Evolutionary conservation across 352 stramenopile genomes (phyloP), one percentile per base, ranked within the genome.

Genomic region (Globisporangium recalcitrans): DNA sequence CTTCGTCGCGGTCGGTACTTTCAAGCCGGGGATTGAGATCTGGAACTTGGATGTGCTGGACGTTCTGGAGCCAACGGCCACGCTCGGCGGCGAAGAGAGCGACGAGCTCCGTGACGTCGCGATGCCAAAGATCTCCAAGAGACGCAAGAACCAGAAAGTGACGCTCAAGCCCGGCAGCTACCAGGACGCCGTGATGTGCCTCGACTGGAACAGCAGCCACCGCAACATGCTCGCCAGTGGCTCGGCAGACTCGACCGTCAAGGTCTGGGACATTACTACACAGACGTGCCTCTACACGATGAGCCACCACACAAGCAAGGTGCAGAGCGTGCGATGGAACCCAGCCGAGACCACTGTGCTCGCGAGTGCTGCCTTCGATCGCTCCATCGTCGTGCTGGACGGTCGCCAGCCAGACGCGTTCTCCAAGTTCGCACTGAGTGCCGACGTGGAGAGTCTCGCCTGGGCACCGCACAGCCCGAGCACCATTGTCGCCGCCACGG

Each of bases 41-140:
- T 99, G 98, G 97, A 98, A 99, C 73, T 78, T 99, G 2, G 97
- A 99, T 71, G 93, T 99, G 19, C 75, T 99, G 52, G 98, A 99
- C 75, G 91, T 98, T 14, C 73, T 99, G 4, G 98, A 99, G 73
- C 98, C 98, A 0, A 85, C 86, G 1, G 88, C 91, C 19, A 95
- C 96, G 22, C 82, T 99, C 21, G 97, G 97, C 31, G 97, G 96
- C 21, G 95, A 98, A 73, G 80, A 78, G 75, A 78, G 97, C 55
- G 71, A 88, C 22, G 75, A 88, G 42, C 71, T 93, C 1, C 82
- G 85, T 47, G 75, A 91, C 54, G 87, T 93, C 3, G 86, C 86
- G 5, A 79, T 93, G 67, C 84, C 85, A 9, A 91, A 90, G 68
- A 72, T 78, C 6, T 77, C 78, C 44, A 74, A 75, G 52, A 85